Evolutionary conservation across 129 eudicot genomes (phyloP).

Genomic region (Solidago caesia): DNA sequence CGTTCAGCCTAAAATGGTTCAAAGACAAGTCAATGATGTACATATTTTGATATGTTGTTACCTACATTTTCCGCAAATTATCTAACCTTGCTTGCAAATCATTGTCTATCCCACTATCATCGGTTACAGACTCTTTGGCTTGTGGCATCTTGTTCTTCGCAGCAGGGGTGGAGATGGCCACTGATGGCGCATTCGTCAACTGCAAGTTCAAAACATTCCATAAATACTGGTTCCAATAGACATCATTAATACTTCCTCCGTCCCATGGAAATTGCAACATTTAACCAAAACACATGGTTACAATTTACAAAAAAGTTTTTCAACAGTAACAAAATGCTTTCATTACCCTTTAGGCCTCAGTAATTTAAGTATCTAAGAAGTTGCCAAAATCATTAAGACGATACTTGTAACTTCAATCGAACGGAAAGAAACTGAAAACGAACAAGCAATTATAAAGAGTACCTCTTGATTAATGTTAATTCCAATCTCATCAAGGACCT

Average conservation of each 20-base stretch:
- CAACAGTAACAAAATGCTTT: neutral
- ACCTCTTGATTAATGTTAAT: slow-evolving; percentile 89
- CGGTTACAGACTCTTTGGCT: slow-evolving; percentile 66
- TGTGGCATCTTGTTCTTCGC: slow-evolving; percentile 70
- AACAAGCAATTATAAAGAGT: neutral
- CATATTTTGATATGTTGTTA: neutral
- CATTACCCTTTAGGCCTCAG: neutral
- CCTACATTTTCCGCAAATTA: slow-evolving; percentile 80
- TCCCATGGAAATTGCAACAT: neutral
- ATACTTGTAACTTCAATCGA: neutral
- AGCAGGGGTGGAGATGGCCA: slow-evolving; percentile 55
- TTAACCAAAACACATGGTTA: neutral
- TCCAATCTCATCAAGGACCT: slow-evolving; percentile 95
- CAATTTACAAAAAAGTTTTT: neutral
- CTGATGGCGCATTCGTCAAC: slow-evolving; percentile 89
- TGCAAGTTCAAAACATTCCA: slow-evolving; percentile 30
- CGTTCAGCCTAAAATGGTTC: neutral
- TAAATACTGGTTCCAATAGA: neutral
- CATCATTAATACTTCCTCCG: too few relatives aligned
- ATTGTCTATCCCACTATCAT: slow-evolving; percentile 81
- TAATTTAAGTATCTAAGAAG: neutral
- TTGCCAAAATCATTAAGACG: neutral
- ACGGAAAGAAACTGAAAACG: neutral
- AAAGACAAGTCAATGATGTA: neutral
- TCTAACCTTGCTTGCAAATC: slow-evolving; percentile 98